A percentile compares a stretch with the other conserved stretches of the same genome.
Conservation (phyloP, 192 early-diverging fungal species). For the Dissophora ornata region DNA sequence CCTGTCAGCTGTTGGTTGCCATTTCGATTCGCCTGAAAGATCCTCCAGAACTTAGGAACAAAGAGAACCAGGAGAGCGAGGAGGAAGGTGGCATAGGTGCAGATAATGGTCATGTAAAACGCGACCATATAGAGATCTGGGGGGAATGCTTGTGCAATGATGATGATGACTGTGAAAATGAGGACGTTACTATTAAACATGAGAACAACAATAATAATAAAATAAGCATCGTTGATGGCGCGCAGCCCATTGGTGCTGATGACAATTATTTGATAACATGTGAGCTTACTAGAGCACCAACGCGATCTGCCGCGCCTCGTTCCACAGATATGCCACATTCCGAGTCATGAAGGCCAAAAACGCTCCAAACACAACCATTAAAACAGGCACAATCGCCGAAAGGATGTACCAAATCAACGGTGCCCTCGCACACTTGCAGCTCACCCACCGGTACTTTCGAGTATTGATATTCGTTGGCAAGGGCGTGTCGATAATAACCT, state of each 20-base stretch:
- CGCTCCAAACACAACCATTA: constrained; percentile 25
- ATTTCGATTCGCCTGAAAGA: neutral
- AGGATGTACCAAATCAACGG: neutral
- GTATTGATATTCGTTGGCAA: no score
- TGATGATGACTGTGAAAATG: constrained; percentile 3
- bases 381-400: neutral
- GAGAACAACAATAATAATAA: neutral
- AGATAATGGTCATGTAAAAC: constrained; percentile 14
- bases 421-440: neutral
- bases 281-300: constrained; percentile 40
- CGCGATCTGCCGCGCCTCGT: constrained; percentile 32
- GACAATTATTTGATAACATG: no score
- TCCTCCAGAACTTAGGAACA: constrained; percentile 16
- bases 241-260: no score
- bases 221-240: neutral
- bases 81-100: neutral
- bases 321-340: constrained; percentile 33
- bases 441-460: constrained; percentile 1
- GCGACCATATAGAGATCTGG: constrained; percentile 4
- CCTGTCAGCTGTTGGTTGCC: neutral
- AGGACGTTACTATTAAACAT: constrained; percentile 7
- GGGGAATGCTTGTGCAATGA: constrained; percentile 7
- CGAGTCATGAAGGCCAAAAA: constrained; percentile 31
- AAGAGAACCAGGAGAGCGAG: constrained; percentile 19
- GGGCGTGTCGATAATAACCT: no score